Evolutionary conservation across 2,329 filamentous ascomycete species (phyloP), one percentile per base, ranked within the genome.

Genomic region (Xylaria polymorpha): DNA sequence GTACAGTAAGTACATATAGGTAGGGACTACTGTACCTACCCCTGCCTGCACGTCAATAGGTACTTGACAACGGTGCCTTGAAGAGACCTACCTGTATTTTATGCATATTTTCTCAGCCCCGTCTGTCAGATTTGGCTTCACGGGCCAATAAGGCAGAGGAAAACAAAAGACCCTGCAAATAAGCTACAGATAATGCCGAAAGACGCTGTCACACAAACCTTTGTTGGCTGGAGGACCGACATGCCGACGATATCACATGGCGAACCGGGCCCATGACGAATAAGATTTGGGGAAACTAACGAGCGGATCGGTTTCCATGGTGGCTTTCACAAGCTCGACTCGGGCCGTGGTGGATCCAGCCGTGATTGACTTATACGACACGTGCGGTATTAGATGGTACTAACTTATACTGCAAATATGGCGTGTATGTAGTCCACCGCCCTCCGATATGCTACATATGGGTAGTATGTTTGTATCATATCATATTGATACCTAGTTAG

Each of bases 301-400:
- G 29, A 6, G 48, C 22, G 25, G 46, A 44, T 62, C 37, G 25
- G 55, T 35, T 55, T 46, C 59, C 22, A 43, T 61, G 20, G 29
- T 12, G n/a, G 20, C 22, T 57, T 10, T 6, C n/a, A 25, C 53
- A 9, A 61, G 44, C 51, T 32, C 55, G 60, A 67, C 46, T 39
- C 66, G 61, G 32, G 15, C 66, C 66, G 66, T 41, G 55, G 61
- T 68, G 61, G 66, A 61, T 25, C 66, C 37, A 18, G 22, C 65
- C 59, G 3, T 20, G 55, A 18, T 57, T 39, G 22, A 25, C 50
- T 25, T 10, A 48, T 48, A 4, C 25, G 7, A 8, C 14, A 1
- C 4, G 9, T 48, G 15, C 20, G 15, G 12, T 48, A 18, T 25
- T 8, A 46, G 39, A 29, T 20, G n/a, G 9, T 48, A 14, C 29